Evolutionary conservation across 1,284 basidiomycete genomes (phyloP).

Genomic region (Rhodotorula sp.): DNA sequence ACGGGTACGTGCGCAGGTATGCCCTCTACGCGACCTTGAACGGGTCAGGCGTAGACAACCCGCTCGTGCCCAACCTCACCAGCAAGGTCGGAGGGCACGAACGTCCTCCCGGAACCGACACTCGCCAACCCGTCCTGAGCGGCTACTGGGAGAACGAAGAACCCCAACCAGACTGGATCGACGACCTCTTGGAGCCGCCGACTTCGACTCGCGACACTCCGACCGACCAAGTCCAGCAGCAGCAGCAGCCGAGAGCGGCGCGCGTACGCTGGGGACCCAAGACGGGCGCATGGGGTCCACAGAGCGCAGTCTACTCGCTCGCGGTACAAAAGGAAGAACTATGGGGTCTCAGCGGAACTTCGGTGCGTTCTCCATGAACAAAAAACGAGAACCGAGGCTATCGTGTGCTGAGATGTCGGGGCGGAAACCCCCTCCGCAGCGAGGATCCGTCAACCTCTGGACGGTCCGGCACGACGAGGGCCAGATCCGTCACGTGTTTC

Average conservation of each 20-base stretch:
- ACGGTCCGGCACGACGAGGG: constrained; percentile 92
- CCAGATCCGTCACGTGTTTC: constrained; percentile 68
- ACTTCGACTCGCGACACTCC: neutral
- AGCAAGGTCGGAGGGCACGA: constrained; percentile 20
- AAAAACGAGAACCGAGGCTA: neutral
- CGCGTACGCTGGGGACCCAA: constrained; percentile 34
- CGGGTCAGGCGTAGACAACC: constrained; percentile 15
- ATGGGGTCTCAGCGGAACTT: constrained; percentile 81
- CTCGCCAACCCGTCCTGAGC: constrained; percentile 29
- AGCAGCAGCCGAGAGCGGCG: neutral
- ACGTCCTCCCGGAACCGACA: neutral
- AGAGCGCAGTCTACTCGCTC: constrained; percentile 57
- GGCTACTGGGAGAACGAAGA: constrained; percentile 45
- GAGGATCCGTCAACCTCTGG: constrained; percentile 83
- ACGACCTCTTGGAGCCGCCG: constrained; percentile 11
- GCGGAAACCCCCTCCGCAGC: constrained; percentile 52
- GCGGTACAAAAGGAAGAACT: constrained; percentile 85
- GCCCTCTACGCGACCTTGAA: constrained; percentile 37
- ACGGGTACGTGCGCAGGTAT: constrained; percentile 44
- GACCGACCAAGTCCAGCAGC: neutral
- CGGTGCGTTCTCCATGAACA: constrained; percentile 58
- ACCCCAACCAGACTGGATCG: constrained; percentile 16
- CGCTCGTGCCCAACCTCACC: constrained; percentile 25
- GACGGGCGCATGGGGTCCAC: constrained; percentile 2
- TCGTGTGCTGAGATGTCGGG: neutral